Base-by-base conservation (phyloP, 495 filamentous ascomycete species). In the Emericellopsis terricola region DNA sequence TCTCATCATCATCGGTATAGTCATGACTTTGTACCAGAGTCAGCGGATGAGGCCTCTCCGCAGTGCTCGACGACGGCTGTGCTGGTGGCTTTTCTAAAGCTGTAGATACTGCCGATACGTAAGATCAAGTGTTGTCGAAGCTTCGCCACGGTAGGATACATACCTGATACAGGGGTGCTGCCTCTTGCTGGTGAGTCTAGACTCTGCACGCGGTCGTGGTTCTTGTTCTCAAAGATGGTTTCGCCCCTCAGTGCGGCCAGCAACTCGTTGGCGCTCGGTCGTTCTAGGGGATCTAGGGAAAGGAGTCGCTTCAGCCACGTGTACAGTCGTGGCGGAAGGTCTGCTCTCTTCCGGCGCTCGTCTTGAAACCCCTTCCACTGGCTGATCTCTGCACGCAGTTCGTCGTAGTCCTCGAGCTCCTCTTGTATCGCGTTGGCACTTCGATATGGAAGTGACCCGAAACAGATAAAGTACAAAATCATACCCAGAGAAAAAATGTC, bases 391-490 rank as follows among this genome's bases (percentile, higher is more conserved):
- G 66, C 78, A 29, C 86, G 73, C 14, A 97, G 71, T 36, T 71
- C 60, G 40, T 94, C 85, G n/a, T 94, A 64, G 39, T 97, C 86
- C 47, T 96, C 91, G 30, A 80, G 69, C 44, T 96, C 91, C 52
- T 97, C 89, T 39, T 92, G 68, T 24, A 92, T 62, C 15, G 73
- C 57, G 43, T 94, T 84, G 20, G 85, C 87, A 46, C 75, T 77
- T 16, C 45, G 58, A 47, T 96, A 97, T 2, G 89, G 89, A 2
- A 96, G 68, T 6, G 80, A 67, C 0, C 80, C 81, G 50, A 96
- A 97, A 49, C 91, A 96, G 56, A 96, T 73, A 43, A 96, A 96
- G 52, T 96, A 91, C 3, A 97, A 68, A 29, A 96, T 94, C 89
- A 97, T 93, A 21, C 89, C 89, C 1, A 97, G 53, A 3, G 85